Evolutionary conservation across 2,329 filamentous ascomycete species (phyloP).

Genomic region (Akanthomyces dipterigenus): DNA sequence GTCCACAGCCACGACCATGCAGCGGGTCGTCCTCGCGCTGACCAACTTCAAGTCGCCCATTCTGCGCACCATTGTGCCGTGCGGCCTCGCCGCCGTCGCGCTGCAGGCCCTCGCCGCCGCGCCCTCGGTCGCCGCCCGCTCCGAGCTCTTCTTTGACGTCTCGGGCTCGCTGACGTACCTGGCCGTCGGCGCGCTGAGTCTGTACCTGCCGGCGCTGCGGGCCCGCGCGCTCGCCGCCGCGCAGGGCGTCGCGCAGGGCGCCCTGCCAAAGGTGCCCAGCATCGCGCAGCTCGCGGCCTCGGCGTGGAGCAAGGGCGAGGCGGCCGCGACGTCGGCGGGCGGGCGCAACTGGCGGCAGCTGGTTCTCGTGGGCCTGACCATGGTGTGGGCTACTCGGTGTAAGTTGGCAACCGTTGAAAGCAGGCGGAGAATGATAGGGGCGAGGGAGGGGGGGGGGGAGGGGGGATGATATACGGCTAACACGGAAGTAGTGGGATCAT

Average conservation of each 20-base stretch:
- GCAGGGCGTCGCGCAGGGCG: slow-evolving; percentile 22
- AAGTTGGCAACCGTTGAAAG: slow-evolving; percentile 9
- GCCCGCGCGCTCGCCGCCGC: slow-evolving; percentile 42
- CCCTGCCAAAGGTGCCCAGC: slow-evolving; percentile 36
- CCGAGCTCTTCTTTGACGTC: slow-evolving; percentile 63
- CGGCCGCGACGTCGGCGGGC: background rate
- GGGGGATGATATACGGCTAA: background rate
- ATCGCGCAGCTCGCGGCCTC: slow-evolving; percentile 26
- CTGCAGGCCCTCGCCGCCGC: slow-evolving; percentile 56
- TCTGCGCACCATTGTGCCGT: slow-evolving; percentile 55
- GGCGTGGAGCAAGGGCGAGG: slow-evolving; percentile 22
- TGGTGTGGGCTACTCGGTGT: slow-evolving; percentile 56
- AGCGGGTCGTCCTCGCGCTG: slow-evolving; percentile 41
- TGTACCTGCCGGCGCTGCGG: slow-evolving; percentile 54
- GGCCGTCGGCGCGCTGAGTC: slow-evolving; percentile 53
- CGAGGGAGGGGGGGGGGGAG: too few relatives aligned
- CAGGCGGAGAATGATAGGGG: too few relatives aligned
- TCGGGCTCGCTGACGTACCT: slow-evolving; percentile 62
- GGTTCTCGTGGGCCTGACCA: slow-evolving; percentile 31
- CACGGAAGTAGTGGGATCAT: slow-evolving; percentile 47
- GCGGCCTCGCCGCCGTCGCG: slow-evolving; percentile 54
- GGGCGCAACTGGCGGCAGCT: slow-evolving; percentile 51
- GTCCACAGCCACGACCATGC: slow-evolving; percentile 3
- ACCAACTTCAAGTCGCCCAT: slow-evolving; percentile 58
- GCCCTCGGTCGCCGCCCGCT: slow-evolving; percentile 53